Percentiles rank a stretch among this genome's conserved stretches.
phyloP scores from a whole-genome alignment of 129 eudicot genomes.

The Helianthus tuberosus region DNA sequence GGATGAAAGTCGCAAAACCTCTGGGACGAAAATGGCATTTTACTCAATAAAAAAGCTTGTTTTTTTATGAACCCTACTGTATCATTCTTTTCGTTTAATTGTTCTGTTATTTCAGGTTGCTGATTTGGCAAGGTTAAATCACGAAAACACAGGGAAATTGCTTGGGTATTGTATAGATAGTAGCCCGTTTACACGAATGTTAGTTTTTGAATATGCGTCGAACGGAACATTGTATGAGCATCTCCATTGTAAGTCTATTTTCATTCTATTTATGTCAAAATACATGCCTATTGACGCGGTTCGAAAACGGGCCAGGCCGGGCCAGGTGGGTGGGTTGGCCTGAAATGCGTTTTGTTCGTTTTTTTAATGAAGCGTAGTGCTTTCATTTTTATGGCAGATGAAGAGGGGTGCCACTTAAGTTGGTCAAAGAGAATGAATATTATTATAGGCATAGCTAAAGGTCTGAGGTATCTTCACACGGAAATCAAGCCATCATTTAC shows the following conservation, averaged over 20 bases:
- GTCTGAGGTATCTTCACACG: conserved; percentile 82
- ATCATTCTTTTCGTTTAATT: conserved; percentile 7
- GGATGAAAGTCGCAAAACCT: too few species aligned
- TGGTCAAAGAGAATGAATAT: conserved; percentile 97
- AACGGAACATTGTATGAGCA: conserved; percentile 95
- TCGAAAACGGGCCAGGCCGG: not conserved
- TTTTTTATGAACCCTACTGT: not conserved
- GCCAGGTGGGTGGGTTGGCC: not conserved
- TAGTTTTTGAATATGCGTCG: conserved; percentile 92
- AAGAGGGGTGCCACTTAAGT: conserved; percentile 83
- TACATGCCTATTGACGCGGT: not conserved
- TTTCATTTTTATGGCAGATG: conserved; percentile 50
- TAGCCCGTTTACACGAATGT: conserved; percentile 88
- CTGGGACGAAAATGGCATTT: too few species aligned
- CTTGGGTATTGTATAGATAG: conserved; percentile 83
- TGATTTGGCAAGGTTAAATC: conserved; percentile 81
- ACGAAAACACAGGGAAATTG: conserved; percentile 77
- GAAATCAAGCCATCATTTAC: conserved; percentile 93
- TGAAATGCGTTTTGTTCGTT: not conserved
- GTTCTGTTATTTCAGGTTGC: conserved; percentile 59
- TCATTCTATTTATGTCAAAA: not conserved
- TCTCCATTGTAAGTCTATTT: conserved; percentile 73
- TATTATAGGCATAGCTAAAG: conserved; percentile 77
- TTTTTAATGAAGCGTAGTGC: conserved; percentile 3
- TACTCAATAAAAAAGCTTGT: not conserved